Evolutionary conservation across 2,329 filamentous ascomycete genomes (phyloP), one percentile per base, ranked within the genome.

Genomic region (Ophiostoma quercus): DNA sequence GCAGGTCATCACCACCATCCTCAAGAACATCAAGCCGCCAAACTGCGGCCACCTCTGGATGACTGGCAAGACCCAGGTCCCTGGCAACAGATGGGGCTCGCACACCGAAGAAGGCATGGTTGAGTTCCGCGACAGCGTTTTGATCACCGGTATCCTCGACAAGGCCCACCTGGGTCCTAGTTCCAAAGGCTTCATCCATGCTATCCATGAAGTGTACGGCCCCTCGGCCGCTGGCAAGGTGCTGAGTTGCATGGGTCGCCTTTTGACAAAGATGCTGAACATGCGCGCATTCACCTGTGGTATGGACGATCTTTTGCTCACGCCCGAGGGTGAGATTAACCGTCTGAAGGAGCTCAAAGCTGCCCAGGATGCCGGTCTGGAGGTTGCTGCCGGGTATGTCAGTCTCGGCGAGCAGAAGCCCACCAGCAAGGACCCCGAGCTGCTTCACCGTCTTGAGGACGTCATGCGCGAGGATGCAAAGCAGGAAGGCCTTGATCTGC

Each of bases 241-340:
- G 11, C 86, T 99, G 69, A 96, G 93, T 82, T 90, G 94, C 74
- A 84, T 99, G 69, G 95, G 95, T 69, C 88, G 95, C 70, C 84
- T 99, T 34, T 81, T 99, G 73, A 99, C 95, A 0, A 90, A 94
- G 76, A 90, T 94, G 73, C 84, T 98, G 72, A 92, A 95, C 77
- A 96, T 97, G 89, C 87, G 94, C 68, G 95, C 94, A 1, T 98
- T 98, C 78, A 95, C 92, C 73, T 99, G 95, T 79, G 96, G 96
- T 77, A 97, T 99, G 80, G 94, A 99, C 76, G 96, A 99, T 83
- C 84, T 99, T 71, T 88, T 91, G 71, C 86, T 99, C 68, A 98
- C 94, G 0, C 83, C 86, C 1, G 83, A 91, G 72, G 94, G 95
- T 68, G 93, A 99, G 77, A 81, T 82, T 69, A 83, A 84, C 68